Evolutionary conservation across 495 filamentous ascomycete genomes (phyloP).

Genomic region (Geopyxis carbonaria): DNA sequence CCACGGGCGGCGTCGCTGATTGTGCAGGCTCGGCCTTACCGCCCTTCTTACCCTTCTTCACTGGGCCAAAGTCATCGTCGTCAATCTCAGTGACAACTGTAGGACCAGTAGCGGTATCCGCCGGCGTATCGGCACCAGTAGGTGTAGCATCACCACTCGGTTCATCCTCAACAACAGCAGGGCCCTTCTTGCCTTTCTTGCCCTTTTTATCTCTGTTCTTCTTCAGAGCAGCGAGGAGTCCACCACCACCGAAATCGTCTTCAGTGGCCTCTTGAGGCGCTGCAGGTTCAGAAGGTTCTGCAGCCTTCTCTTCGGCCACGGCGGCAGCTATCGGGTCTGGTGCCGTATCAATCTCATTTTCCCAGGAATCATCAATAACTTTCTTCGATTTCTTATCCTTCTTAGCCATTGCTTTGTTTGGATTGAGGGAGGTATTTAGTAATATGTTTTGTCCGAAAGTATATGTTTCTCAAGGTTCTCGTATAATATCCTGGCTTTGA

Average conservation of each 20-base stretch:
- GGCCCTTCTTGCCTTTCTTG: slow-evolving; percentile 50
- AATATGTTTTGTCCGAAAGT: too few species aligned
- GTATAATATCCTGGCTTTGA: too few species aligned
- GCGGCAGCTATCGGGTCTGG: slow-evolving; percentile 34
- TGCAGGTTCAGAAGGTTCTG: slow-evolving; percentile 12
- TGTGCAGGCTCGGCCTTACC: slow-evolving; percentile 30
- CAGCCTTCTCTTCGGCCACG: slow-evolving; percentile 24
- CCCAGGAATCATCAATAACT: slow-evolving; percentile 84
- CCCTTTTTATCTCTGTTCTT: slow-evolving; percentile 85
- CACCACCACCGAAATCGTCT: slow-evolving; percentile 39
- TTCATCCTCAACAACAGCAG: slow-evolving; percentile 45
- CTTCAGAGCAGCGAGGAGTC: slow-evolving; percentile 69
- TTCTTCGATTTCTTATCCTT: slow-evolving; percentile 74
- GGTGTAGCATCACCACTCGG: slow-evolving; percentile 48
- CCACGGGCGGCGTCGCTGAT: slow-evolving; percentile 13
- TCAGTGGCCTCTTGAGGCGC: slow-evolving; percentile 28
- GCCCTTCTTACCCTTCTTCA: slow-evolving; percentile 46
- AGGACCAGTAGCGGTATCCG: slow-evolving; percentile 34
- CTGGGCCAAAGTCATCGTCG: slow-evolving; percentile 77
- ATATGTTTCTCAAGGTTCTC: too few species aligned
- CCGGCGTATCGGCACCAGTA: slow-evolving; percentile 29
- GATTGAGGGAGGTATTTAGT: neutral
- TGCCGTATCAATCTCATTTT: slow-evolving; percentile 60
- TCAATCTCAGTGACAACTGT: slow-evolving; percentile 52
- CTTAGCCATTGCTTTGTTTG: slow-evolving; percentile 17